Conservation (phyloP, 2,329 filamentous ascomycete genomes). For the Aspergillus phoenicis region DNA sequence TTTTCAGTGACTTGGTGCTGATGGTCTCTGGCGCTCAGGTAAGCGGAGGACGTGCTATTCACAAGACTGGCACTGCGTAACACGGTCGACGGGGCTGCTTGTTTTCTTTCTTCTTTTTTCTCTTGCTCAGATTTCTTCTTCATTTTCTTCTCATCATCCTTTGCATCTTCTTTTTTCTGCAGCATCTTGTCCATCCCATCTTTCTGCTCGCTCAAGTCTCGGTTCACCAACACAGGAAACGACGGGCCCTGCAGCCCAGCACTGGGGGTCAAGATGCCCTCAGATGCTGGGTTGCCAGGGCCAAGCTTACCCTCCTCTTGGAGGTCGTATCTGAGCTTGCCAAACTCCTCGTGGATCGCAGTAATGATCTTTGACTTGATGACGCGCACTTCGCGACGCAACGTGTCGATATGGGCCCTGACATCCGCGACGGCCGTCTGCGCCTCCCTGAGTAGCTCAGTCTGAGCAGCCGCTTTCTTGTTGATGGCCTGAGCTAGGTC, state of each 20-base stretch:
- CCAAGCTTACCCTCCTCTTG: background rate
- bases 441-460: conserved; percentile 19
- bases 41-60: background rate
- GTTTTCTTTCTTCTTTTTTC: background rate
- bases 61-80: background rate
- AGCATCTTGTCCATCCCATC: background rate
- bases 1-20: background rate
- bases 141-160: background rate
- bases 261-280: background rate
- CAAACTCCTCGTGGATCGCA: conserved; percentile 18
- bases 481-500: conserved; percentile 22
- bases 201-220: background rate
- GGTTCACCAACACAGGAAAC: background rate
- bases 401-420: conserved; percentile 13
- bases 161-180: background rate
- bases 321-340: conserved; percentile 19
- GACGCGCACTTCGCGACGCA: conserved; percentile 15
- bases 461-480: conserved; percentile 16
- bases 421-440: conserved; percentile 14
- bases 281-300: background rate
- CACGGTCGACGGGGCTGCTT: background rate
- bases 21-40: background rate
- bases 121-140: background rate
- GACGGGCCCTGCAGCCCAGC: background rate
- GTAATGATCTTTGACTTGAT: conserved; percentile 17